Percentiles rank a stretch among this genome's conserved stretches.
Evolutionary conservation across 495 filamentous ascomycete genomes (phyloP).

Genomic region (Xylona heveae): DNA sequence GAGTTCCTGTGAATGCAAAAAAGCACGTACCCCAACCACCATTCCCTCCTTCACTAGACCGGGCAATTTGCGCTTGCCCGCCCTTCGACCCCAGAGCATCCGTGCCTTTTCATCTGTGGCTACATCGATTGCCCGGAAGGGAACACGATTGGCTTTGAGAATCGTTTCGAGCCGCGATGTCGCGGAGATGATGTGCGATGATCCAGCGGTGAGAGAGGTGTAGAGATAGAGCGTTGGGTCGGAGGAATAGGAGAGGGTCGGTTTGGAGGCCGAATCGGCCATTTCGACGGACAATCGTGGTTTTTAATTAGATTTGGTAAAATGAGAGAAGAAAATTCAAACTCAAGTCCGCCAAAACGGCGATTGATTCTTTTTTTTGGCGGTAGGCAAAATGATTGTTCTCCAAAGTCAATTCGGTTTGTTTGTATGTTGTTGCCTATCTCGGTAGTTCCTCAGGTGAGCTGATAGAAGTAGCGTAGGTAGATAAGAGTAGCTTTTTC

Average conservation of each 20-base stretch:
- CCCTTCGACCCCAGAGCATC: constrained; percentile 73
- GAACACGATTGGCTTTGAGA: constrained; percentile 81
- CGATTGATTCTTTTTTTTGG: too few relatives aligned
- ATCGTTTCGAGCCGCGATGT: constrained; percentile 92
- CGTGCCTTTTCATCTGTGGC: constrained; percentile 82
- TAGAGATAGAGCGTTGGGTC: constrained; percentile 80
- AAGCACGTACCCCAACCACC: constrained; percentile 57
- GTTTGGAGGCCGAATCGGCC: constrained; percentile 23
- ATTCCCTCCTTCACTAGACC: constrained; percentile 72
- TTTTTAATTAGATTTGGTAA: too few relatives aligned
- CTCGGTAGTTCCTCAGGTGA: too few relatives aligned
- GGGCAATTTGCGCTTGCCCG: constrained; percentile 61
- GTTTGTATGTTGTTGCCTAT: too few relatives aligned
- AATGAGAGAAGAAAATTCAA: not conserved
- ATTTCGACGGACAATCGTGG: too few relatives aligned
- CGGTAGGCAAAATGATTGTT: too few relatives aligned
- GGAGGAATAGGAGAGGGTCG: constrained; percentile 30
- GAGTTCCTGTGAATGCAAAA: too few relatives aligned
- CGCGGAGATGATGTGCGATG: constrained; percentile 92
- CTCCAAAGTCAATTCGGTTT: too few relatives aligned
- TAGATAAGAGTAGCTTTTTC: too few relatives aligned
- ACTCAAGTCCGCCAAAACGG: not conserved
- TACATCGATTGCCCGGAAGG: constrained; percentile 79
- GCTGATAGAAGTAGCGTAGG: too few relatives aligned
- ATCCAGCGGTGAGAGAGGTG: constrained; percentile 86